Evolutionary conservation across 331 rosid species (phyloP), one percentile per base, ranked within the genome.

Genomic region (Rhamnella rubrinervis): DNA sequence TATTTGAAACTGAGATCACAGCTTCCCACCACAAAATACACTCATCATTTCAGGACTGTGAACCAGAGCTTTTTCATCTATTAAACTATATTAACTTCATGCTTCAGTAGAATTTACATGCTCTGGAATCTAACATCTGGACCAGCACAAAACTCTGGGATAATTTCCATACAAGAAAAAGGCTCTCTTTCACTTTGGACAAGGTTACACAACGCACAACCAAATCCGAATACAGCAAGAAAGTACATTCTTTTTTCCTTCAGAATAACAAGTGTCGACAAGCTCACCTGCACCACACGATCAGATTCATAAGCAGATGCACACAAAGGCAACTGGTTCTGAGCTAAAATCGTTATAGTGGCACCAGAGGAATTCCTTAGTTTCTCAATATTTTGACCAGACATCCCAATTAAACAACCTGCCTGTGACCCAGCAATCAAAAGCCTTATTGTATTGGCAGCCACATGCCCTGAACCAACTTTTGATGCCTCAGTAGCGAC

Each of bases 351-450:
- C 7, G 96, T 71, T 67, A 93, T 66, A 40, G 85, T 58, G 64
- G 98, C 98, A 65, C 98, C 97, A 52, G 96, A 90, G 20, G 88
- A 86, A 66, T 90, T 79, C 85, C 98, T 89, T 71, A 93, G 78
- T 68, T 88, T 88, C 86, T 88, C 96, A 65, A 90, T 93, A 75
- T 93, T 93, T 77, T 88, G 93, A 66, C 98, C 98, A 40, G 98
- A 90, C 83, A 84, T 75, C 78, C 98, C 98, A 73, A 93, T 90
- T 73, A 93, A 84, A 23, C 83, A 86, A 77, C 98, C 98, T 19
- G 96, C 98, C 73, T 93, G 98, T 47, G 97, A 88, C 72, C 98
- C 98, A 68, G 97, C 98, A 75, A 93, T 93, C 82, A 93, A 77
- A 75, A 93, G 96, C 82, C 97, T 86, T 73, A 93, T 83, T 18